These are phyloP conservation scores for Trypanosoma caninum DNA, from an alignment of 208 protist species.

Conservation along the genomic window DNA sequence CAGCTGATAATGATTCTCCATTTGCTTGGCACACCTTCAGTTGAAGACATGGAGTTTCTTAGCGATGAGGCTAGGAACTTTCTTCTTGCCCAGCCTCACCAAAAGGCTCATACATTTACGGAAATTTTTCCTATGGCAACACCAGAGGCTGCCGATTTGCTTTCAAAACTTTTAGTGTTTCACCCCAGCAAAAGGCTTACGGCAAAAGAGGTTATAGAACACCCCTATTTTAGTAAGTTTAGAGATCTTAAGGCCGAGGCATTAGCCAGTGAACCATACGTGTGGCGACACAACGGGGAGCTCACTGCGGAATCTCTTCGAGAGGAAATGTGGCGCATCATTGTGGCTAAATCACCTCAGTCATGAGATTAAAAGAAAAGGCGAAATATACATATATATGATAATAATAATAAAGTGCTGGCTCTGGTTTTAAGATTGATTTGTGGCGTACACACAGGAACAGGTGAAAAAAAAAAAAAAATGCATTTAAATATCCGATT, in stretches of 20 bases:
- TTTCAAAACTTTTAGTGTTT: constrained; percentile 94
- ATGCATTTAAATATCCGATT: too few species aligned
- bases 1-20: constrained; percentile 87
- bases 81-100: constrained; percentile 59
- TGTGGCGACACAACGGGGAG: constrained; percentile 69
- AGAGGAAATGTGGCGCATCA: constrained; percentile 75
- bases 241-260: constrained; percentile 79
- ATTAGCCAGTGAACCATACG: constrained; percentile 55
- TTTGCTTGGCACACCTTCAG: constrained; percentile 66
- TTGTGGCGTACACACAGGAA: too few species aligned
- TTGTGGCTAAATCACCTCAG: constrained; percentile 44
- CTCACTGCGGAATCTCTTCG: constrained; percentile 63
- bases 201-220: constrained; percentile 91
- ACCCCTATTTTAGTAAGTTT: constrained; percentile 93
- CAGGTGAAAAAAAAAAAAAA: too few species aligned
- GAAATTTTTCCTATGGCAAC: constrained; percentile 93
- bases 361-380: not conserved
- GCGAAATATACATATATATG: not conserved
- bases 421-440: not conserved
- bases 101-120: constrained; percentile 40
- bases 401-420: not conserved
- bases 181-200: constrained; percentile 95
- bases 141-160: constrained; percentile 91
- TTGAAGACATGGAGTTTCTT: constrained; percentile 84
- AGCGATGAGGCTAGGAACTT: constrained; percentile 74